Evolutionary conservation across 805 yeast species (phyloP).

Genomic region (Barnettozyma wickerhamii): DNA sequence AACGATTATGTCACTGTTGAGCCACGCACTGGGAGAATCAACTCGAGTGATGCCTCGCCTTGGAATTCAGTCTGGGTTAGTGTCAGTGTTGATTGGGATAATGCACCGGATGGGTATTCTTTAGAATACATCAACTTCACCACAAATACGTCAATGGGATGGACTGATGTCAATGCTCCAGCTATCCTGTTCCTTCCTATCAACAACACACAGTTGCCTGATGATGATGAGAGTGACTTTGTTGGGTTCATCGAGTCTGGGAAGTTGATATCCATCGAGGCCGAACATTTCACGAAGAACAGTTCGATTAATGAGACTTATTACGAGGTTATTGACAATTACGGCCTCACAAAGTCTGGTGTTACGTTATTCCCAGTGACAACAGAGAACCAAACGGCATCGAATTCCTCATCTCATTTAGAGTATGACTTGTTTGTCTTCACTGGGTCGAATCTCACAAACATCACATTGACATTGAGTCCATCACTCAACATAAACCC

Average conservation of each 20-base stretch:
- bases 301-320: constrained; percentile 7
- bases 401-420: constrained; percentile 7
- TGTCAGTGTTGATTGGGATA: constrained; percentile 12
- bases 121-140: constrained; percentile 13
- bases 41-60: constrained; percentile 7
- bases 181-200: constrained; percentile 9
- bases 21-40: constrained; percentile 8
- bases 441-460: constrained; percentile 8
- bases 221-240: not conserved
- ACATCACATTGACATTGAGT: constrained; percentile 9
- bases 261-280: constrained; percentile 12
- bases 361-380: constrained; percentile 13
- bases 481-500: constrained; percentile 12
- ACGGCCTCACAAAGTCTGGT: constrained; percentile 12
- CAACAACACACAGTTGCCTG: constrained; percentile 10
- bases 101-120: constrained; percentile 10
- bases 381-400: constrained; percentile 9
- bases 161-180: constrained; percentile 4
- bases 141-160: constrained; percentile 7
- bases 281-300: constrained; percentile 10
- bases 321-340: constrained; percentile 9
- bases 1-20: constrained; percentile 8
- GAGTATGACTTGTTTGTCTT: constrained; percentile 11
- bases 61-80: constrained; percentile 8
- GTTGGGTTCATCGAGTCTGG: constrained; percentile 12